phyloP scores from a whole-genome alignment of 2,329 filamentous ascomycete genomes.

The Catunica adiposa region DNA sequence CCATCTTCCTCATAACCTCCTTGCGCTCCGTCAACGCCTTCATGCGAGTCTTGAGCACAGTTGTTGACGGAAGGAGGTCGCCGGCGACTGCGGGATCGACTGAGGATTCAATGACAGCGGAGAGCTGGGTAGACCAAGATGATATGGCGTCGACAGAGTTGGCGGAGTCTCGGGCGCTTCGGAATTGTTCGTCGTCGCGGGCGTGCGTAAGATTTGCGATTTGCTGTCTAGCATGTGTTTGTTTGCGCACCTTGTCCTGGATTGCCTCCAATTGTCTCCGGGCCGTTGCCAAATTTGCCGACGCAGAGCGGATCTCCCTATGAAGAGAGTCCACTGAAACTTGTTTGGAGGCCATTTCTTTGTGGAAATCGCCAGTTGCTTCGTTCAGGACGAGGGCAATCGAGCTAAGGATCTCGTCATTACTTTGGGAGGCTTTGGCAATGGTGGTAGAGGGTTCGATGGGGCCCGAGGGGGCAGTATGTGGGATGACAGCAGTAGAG shows the following conservation, averaged over 20 bases:
- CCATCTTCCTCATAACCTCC: conserved; percentile 46
- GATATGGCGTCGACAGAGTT: conserved; percentile 29
- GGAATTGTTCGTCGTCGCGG: conserved; percentile 50
- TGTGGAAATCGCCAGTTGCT: conserved; percentile 62
- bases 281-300: conserved; percentile 60
- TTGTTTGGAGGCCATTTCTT: conserved; percentile 71
- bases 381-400: conserved; percentile 70
- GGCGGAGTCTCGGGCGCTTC: conserved; percentile 23
- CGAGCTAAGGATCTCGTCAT: conserved; percentile 62
- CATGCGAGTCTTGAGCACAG: conserved; percentile 49
- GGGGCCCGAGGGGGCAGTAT: conserved; percentile 15
- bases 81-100: conserved; percentile 24
- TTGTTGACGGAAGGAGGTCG: conserved; percentile 38
- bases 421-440: conserved; percentile 46
- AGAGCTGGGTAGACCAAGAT: conserved; percentile 39
- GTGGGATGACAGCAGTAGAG: conserved; percentile 24
- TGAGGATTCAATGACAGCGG: conserved; percentile 29
- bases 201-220: conserved; percentile 64
- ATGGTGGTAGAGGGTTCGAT: conserved; percentile 25
- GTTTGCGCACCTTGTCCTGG: conserved; percentile 46
- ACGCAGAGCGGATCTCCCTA: conserved; percentile 61
- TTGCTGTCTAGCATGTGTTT: conserved; percentile 51
- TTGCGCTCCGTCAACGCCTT: conserved; percentile 57
- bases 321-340: conserved; percentile 69
- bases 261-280: conserved; percentile 57